Percentiles rank a stretch among this genome's conserved stretches.
These are phyloP conservation scores for Keqinozyma sinolaborantium DNA, from an alignment of 1,139 yeast genomes.

Conservation along the genomic window DNA sequence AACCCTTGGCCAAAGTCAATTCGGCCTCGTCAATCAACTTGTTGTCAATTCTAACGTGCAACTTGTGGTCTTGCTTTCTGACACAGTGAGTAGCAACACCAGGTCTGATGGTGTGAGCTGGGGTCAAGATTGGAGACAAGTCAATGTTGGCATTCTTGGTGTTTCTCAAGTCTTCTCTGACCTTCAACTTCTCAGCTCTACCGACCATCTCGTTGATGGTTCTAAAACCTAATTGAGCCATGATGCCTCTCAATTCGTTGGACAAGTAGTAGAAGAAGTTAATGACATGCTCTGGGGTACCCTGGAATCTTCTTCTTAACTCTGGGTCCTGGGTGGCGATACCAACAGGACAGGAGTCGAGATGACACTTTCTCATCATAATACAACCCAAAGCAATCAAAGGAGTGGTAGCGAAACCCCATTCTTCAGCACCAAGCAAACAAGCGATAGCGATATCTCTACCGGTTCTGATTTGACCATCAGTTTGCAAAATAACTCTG, in stretches of 20 bases:
- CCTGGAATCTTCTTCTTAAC: constrained; percentile 85
- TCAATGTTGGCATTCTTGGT: constrained; percentile 92
- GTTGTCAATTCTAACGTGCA: constrained; percentile 91
- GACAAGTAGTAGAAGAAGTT: constrained; percentile 95
- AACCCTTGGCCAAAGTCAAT: constrained; percentile 85
- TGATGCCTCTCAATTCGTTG: constrained; percentile 84
- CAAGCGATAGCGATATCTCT: constrained; percentile 95
- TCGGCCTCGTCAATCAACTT: constrained; percentile 95
- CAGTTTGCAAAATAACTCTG: constrained; percentile 91
- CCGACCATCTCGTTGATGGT: constrained; percentile 98
- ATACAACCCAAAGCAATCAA: constrained; percentile 97
- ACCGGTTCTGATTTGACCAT: constrained; percentile 96
- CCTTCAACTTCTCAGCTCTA: constrained; percentile 83
- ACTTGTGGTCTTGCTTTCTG: constrained; percentile 90
- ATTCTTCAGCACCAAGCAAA: constrained; percentile 95
- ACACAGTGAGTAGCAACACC: constrained; percentile 94
- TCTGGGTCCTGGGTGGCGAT: constrained; percentile 98
- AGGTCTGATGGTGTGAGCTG: constrained; percentile 96
- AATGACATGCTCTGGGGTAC: constrained; percentile 98
- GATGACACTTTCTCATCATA: constrained; percentile 91
- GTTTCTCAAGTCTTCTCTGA: constrained; percentile 80
- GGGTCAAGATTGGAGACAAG: constrained; percentile 88
- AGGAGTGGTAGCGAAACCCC: constrained; percentile 98
- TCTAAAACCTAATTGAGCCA: constrained; percentile 95
- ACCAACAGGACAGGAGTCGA: constrained; percentile 95